Percentiles rank a stretch among this genome's conserved stretches.
Evolutionary conservation across 2,329 filamentous ascomycete genomes (phyloP).

Genomic region (Rhynchosporium secalis): DNA sequence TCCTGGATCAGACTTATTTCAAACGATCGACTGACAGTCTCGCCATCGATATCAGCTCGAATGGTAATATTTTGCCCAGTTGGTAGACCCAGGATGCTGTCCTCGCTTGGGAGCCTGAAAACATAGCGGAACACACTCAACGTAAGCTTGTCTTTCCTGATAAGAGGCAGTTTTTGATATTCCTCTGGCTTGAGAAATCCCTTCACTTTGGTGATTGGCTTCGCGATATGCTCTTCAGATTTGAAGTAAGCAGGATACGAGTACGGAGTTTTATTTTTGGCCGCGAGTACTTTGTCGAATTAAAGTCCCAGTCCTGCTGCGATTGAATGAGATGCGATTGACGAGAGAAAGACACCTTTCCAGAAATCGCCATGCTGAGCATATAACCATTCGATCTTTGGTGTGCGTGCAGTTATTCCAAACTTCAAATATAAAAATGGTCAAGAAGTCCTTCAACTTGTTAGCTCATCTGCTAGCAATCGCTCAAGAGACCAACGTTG

Average conservation of each 20-base stretch:
- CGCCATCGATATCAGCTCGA: slow-evolving; percentile 40
- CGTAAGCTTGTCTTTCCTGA: slow-evolving; percentile 27
- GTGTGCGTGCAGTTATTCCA: neutral
- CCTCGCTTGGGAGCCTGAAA: slow-evolving; percentile 40
- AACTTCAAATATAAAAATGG: slow-evolving; percentile 10
- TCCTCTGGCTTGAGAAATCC: slow-evolving; percentile 23
- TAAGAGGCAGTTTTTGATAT: slow-evolving; percentile 28
- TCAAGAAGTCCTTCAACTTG: slow-evolving; percentile 14
- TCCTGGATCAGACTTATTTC: slow-evolving; percentile 52
- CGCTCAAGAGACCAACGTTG: slow-evolving; percentile 17
- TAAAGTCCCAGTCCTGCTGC: slow-evolving; percentile 14
- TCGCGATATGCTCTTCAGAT: slow-evolving; percentile 11
- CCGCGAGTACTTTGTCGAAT: slow-evolving; percentile 15
- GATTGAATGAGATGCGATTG: slow-evolving; percentile 14
- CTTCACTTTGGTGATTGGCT: slow-evolving; percentile 15
- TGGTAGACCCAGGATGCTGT: slow-evolving; percentile 43
- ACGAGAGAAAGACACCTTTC: slow-evolving; percentile 23
- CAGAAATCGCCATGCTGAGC: slow-evolving; percentile 39
- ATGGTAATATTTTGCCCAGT: slow-evolving; percentile 46
- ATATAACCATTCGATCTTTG: slow-evolving; percentile 18
- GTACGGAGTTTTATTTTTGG: neutral
- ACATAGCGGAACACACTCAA: slow-evolving; percentile 26
- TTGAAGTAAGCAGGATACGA: slow-evolving; percentile 20
- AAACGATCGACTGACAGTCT: slow-evolving; percentile 44
- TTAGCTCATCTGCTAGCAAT: slow-evolving; percentile 15